Conservation (phyloP, 1,139 yeast genomes). For the Suhomyces guaymorum region DNA sequence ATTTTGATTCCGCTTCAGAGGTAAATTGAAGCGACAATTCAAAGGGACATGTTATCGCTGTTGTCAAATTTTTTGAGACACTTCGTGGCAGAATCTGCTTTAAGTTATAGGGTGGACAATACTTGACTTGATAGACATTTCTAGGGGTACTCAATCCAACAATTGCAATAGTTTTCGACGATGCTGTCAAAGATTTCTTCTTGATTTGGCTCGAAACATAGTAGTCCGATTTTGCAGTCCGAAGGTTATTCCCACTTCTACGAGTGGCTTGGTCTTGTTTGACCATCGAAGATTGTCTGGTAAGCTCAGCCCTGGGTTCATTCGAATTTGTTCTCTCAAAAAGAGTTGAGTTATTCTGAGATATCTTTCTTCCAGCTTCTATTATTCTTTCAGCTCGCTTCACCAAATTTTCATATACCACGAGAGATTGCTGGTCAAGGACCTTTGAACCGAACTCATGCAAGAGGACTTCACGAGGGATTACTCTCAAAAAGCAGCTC, state of each 20-base stretch:
- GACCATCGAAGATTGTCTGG: constrained; percentile 15
- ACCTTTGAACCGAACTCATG: constrained; percentile 14
- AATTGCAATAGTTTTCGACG: constrained; percentile 25
- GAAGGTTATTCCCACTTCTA: constrained; percentile 3
- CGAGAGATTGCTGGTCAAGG: constrained; percentile 16
- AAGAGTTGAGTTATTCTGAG: too few relatives aligned
- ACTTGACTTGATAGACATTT: constrained; percentile 18
- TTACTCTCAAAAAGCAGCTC: constrained; percentile 24
- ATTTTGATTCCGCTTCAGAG: constrained; percentile 8
- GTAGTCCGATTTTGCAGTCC: constrained; percentile 5
- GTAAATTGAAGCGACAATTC: constrained; percentile 12
- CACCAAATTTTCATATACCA: constrained; percentile 20
- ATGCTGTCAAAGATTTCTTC: constrained; percentile 24
- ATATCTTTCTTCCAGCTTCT: constrained; percentile 17
- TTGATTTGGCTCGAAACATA: constrained; percentile 21
- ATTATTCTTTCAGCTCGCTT: constrained; percentile 19
- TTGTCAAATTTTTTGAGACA: constrained; percentile 1
- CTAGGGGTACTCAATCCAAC: constrained; percentile 20
- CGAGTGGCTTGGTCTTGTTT: constrained; percentile 23
- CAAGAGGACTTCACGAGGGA: constrained; percentile 21
- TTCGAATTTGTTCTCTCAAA: constrained; percentile 9
- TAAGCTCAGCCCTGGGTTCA: constrained; percentile 5
- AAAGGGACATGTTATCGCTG: constrained; percentile 17
- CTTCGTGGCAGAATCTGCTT: background rate
- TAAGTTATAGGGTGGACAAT: constrained; percentile 13